phyloP scores from a whole-genome alignment of 371 early-diverging fungal genomes.

The Lichtheimia ornata region DNA sequence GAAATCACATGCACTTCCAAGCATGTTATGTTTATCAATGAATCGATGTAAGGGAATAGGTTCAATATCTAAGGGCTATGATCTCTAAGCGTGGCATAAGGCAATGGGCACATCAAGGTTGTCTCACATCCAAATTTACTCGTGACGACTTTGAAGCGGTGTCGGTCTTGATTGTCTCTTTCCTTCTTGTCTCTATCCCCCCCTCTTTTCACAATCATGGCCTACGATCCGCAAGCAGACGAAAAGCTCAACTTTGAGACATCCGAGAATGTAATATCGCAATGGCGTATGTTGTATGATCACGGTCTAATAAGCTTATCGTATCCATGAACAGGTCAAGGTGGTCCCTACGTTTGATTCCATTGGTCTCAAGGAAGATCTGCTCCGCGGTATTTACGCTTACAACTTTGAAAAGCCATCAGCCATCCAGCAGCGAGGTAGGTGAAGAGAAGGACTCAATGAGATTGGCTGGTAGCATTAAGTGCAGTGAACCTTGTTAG shows the following conservation, averaged over 20 bases:
- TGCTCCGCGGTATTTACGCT: conserved; percentile 97
- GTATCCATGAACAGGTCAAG: conserved; percentile 39
- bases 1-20: too few species aligned
- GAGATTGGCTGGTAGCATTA: background rate
- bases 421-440: conserved; percentile 94
- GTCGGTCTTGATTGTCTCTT: too few species aligned
- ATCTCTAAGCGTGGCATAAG: too few species aligned
- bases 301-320: background rate
- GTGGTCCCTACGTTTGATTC: conserved; percentile 91
- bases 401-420: conserved; percentile 95
- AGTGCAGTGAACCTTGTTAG: conserved; percentile 28
- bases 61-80: too few species aligned
- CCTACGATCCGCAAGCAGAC: conserved; percentile 53
- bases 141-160: too few species aligned
- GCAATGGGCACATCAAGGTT: too few species aligned
- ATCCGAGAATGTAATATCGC: conserved; percentile 58
- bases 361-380: conserved; percentile 91
- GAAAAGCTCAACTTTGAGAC: conserved; percentile 69
- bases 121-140: too few species aligned
- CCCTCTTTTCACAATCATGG: conserved; percentile 22
- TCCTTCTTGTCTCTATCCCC: too few species aligned
- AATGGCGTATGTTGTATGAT: background rate
- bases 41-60: too few species aligned
- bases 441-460: background rate
- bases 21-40: too few species aligned